Evolutionary conservation across 2,329 filamentous ascomycete species (phyloP).

Genomic region (Talaromyces pinophilus): DNA sequence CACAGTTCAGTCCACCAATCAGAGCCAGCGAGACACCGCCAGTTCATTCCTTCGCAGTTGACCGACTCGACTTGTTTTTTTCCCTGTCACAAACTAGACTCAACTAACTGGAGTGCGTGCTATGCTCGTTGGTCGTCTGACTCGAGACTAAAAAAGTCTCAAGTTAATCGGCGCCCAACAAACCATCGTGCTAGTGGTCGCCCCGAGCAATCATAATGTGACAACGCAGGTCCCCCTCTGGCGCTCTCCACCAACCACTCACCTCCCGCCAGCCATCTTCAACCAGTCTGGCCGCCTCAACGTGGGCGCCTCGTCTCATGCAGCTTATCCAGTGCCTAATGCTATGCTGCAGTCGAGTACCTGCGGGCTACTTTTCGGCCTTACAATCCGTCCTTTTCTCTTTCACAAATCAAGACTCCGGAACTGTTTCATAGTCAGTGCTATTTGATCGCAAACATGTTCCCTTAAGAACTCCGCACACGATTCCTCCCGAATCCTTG

Average conservation of each 20-base stretch:
- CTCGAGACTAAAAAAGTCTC: not conserved
- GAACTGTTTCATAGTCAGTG: not conserved
- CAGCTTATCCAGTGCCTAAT: slow-evolving; percentile 11
- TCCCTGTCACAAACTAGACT: not conserved
- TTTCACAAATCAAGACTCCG: not conserved
- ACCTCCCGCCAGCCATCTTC: slow-evolving; percentile 10
- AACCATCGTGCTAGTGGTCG: slow-evolving; percentile 6
- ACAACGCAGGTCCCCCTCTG: slow-evolving; percentile 28
- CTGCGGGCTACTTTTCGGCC: not conserved
- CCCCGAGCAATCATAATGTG: slow-evolving; percentile 28
- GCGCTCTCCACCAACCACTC: slow-evolving; percentile 22
- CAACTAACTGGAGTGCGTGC: not conserved
- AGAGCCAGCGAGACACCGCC: slow-evolving; percentile 4
- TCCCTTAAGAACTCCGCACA: not conserved
- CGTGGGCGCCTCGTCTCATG: slow-evolving; percentile 15
- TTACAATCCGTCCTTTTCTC: not conserved
- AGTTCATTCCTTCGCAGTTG: slow-evolving; percentile 1
- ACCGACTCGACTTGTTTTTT: not conserved
- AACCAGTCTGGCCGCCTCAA: slow-evolving; percentile 17
- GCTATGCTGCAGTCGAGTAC: not conserved
- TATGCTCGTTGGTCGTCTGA: not conserved
- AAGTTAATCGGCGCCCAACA: slow-evolving; percentile 8
- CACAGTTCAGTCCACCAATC: not conserved
- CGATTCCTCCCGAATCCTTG: not conserved
- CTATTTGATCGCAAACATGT: not conserved